Evolutionary conservation across 148 eudicot species (phyloP), one percentile per base, ranked within the genome.

Genomic region (Linanthus parryae): DNA sequence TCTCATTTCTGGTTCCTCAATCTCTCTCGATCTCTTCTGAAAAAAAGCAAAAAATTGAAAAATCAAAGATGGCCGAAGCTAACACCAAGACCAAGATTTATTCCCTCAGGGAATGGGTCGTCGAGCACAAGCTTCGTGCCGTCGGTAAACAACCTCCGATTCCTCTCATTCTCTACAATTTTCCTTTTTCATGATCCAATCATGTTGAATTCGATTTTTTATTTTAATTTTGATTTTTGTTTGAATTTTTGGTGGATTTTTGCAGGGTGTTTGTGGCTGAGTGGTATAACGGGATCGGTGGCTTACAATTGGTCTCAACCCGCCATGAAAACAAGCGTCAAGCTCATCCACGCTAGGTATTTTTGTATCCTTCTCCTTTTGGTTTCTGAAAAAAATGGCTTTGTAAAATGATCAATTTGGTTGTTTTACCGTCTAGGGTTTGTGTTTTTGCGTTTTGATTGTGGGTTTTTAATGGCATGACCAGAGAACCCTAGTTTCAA

Each of bases 261-360:
- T 30, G 27, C 67, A 82, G 95, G 89, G 61, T 56, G 75, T 35
- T 68, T 85, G 26, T 85, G 86, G 89, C 58, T 77, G 48, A 76
- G 83, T 45, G 95, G 85, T 28, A 70, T 85, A 21, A 52, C 80
- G 27, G 85, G 89, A 40, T 85, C 95, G 5, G 39, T 85, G 21
- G 95, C 89, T 1, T 82, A 85, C 58, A 85, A 85, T 68, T 85
- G 95, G 95, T 82, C 95, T 67, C 86, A 82, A 21, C 90, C 95
- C 8, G 72, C 73, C 51, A 85, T 85, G 95, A 82, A 85, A 63
- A 82, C 95, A 56, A 85, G 95, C 62, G 95, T 85, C 47, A 70
- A 66, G 62, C 66, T 85, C 48, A 85, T 85, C 50, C 95, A 85
- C 26, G 95, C 90, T 27, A 85, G 95, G 95, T 85, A 68, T 17